phyloP scores from a whole-genome alignment of 306 rosid species.

The Senna tora region DNA sequence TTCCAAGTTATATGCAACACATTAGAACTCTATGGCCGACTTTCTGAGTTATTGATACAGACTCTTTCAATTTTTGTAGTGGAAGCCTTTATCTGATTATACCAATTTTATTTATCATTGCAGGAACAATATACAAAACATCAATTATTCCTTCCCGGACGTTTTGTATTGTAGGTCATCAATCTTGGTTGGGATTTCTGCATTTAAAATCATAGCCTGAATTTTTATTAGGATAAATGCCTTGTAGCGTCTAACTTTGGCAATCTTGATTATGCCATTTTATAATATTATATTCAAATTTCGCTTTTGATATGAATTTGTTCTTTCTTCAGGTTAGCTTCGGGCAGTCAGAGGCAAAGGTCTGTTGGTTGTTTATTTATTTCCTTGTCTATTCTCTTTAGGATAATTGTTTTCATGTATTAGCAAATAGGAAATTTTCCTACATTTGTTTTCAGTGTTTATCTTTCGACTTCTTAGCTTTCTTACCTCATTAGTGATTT shows the following conservation, averaged over 20 bases:
- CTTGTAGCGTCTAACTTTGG: slow-evolving; percentile 27
- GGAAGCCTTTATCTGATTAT: slow-evolving; percentile 41
- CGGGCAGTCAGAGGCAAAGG: slow-evolving; percentile 97
- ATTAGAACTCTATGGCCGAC: slow-evolving; percentile 8
- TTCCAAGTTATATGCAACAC: slow-evolving; percentile 18
- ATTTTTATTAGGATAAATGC: slow-evolving; percentile 25
- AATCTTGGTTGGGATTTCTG: slow-evolving; percentile 41
- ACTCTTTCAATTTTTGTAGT: slow-evolving; percentile 22
- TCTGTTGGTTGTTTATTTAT: slow-evolving; percentile 40
- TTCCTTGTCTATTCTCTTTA: slow-evolving; percentile 25
- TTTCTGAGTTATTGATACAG: slow-evolving; percentile 24
- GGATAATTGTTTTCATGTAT: slow-evolving; percentile 3
- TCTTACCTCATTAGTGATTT: slow-evolving; percentile 18
- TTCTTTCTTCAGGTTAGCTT: slow-evolving; percentile 81
- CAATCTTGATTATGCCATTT: slow-evolving; percentile 26
- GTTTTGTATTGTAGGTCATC: slow-evolving; percentile 80
- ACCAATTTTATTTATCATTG: slow-evolving; percentile 43
- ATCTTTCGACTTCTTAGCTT: background rate
- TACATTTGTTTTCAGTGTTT: background rate
- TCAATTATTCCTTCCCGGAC: slow-evolving; percentile 90
- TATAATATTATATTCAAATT: slow-evolving; percentile 14
- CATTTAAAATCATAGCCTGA: slow-evolving; percentile 35
- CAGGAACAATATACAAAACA: slow-evolving; percentile 94
- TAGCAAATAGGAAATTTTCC: background rate
- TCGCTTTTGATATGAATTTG: slow-evolving; percentile 37